These are phyloP conservation scores for Madurella mycetomatis DNA, from an alignment of 2,329 filamentous ascomycete species.

Conservation along the genomic window DNA sequence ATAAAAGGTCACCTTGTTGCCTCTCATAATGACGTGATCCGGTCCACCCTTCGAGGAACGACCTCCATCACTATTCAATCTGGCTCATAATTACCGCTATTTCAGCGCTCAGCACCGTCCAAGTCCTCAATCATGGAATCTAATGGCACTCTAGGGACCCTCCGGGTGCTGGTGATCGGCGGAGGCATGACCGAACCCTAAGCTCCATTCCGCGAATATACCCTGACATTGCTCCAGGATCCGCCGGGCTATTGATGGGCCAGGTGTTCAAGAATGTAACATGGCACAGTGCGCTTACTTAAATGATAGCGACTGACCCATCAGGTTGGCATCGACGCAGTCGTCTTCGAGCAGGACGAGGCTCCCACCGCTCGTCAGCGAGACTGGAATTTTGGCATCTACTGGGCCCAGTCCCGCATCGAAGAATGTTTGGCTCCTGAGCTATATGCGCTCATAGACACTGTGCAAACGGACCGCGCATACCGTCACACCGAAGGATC, in stretches of 20 bases:
- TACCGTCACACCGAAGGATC: conserved; percentile 23
- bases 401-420: conserved; percentile 31
- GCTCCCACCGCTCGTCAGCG: conserved; percentile 25
- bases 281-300: not conserved
- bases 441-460: conserved; percentile 22
- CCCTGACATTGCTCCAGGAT: not conserved
- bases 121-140: not conserved
- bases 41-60: no score
- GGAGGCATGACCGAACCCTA: not conserved
- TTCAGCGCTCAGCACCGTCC: no score
- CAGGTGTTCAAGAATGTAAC: conserved; percentile 14
- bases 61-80: no score
- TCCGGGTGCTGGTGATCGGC: not conserved
- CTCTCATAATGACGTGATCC: no score
- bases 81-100: no score
- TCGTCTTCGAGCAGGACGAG: conserved; percentile 32
- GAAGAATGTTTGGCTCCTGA: conserved; percentile 28
- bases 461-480: conserved; percentile 26
- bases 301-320: not conserved
- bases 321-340: conserved; percentile 26
- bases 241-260: conserved; percentile 12
- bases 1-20: no score
- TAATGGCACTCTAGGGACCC: not conserved
- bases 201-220: not conserved
- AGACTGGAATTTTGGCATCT: conserved; percentile 33